phyloP scores from a whole-genome alignment of 352 stramenopile species.

The Albugo candida region DNA sequence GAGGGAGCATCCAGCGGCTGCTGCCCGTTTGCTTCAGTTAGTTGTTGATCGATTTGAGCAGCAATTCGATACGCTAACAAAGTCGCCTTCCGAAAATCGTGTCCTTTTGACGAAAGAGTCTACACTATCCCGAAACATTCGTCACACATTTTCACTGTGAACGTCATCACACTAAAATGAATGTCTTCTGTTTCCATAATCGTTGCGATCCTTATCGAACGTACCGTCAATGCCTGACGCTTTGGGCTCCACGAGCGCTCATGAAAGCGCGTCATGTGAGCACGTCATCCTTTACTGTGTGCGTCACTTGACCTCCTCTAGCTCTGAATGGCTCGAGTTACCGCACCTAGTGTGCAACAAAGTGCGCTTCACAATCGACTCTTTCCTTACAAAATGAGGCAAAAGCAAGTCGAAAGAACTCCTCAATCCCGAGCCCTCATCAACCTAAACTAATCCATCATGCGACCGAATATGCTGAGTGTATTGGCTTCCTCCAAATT shows the following conservation, averaged over 20 bases:
- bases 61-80: neutral
- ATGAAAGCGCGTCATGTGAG: neutral
- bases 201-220: slow-evolving; percentile 27
- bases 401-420: slow-evolving; percentile 8
- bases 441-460: slow-evolving; percentile 11
- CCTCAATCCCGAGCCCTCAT: neutral
- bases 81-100: neutral
- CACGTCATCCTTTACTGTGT: neutral
- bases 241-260: no score
- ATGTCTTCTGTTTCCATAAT: slow-evolving; percentile 29
- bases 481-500: slow-evolving; percentile 24
- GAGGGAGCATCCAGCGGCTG: slow-evolving; percentile 22
- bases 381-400: neutral
- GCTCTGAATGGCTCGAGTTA: neutral
- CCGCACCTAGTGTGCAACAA: neutral
- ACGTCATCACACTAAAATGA: slow-evolving; percentile 16
- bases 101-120: neutral
- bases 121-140: slow-evolving; percentile 5
- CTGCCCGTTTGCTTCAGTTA: slow-evolving; percentile 17
- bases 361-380: neutral
- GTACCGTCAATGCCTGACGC: slow-evolving; percentile 17
- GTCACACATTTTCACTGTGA: slow-evolving; percentile 20
- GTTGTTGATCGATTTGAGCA: neutral
- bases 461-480: slow-evolving; percentile 22
- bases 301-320: neutral